Base-by-base conservation (phyloP, 805 yeast species). In the Kockiozyma suomiensis region DNA sequence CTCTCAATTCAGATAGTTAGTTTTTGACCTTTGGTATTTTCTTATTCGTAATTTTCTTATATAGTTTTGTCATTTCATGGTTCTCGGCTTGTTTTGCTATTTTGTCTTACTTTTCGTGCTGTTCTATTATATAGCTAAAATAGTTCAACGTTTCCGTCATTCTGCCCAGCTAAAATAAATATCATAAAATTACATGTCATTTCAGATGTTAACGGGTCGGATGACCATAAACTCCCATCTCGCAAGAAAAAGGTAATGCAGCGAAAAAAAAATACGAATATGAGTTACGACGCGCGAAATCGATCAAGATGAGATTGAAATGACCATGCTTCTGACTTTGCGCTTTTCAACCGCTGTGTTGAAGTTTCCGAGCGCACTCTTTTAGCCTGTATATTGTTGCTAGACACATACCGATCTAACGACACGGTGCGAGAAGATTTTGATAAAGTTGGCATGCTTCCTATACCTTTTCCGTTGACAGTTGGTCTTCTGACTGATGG, bases 71-170 rank as follows among this genome's bases (percentile, higher is more conserved):
- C 12, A 45, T 28, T 54, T 50, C 17, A 21, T 26, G 30, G 53
- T 32, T 46, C 41, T 28, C 33, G 53, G 50, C 42, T 33, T 38
- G 21, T 35, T 19, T 12, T 40, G 43, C 50, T 10, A 17, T 25
- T 40, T 21, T 15, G 23, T 35, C n/a, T n/a, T n/a, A n/a, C n/a
- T n/a, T n/a, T n/a, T n/a, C n/a, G n/a, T n/a, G n/a, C n/a, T n/a
- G n/a, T 30, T n/a, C 21, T 50, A 26, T 59, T 63, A 30, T 10
- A 64, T 45, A 45, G 49, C 32, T 45, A n/a, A 45, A 25, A 25
- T 45, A 19, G 21, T 28, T 25, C 35, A 28, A 45, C 35, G 49
- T 12, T 45, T 28, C 33, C 19, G 17, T 38, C 7, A 33, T 3
- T 33, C 3, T 33, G 38, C 12, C n/a, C 5, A 33, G 5, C n/a